Conservation (phyloP, 1,139 yeast species). For the Blastobotrys buckinghamii region DNA sequence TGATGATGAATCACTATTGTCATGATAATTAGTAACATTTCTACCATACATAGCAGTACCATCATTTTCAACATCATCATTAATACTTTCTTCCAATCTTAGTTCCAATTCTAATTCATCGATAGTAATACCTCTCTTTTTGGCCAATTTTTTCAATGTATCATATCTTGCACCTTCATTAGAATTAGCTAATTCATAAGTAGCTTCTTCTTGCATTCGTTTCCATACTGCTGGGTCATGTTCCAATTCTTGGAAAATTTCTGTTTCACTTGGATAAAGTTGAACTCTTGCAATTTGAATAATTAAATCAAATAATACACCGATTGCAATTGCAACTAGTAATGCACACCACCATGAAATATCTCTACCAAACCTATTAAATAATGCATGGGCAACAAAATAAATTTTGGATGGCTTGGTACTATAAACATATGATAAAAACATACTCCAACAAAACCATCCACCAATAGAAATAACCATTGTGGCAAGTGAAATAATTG, state of each 20-base stretch:
- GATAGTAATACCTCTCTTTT: constrained; percentile 5
- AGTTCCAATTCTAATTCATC: constrained; percentile 17
- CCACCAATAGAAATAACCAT: constrained; percentile 76
- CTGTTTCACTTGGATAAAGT: constrained; percentile 68
- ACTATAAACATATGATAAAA: constrained; percentile 64
- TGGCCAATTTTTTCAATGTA: constrained; percentile 3
- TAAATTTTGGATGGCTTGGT: constrained; percentile 56
- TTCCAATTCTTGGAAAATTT: constrained; percentile 71
- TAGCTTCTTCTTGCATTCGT: constrained; percentile 67
- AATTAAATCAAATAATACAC: constrained; percentile 60
- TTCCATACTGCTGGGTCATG: constrained; percentile 61
- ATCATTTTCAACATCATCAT: constrained; percentile 34
- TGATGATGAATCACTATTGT: neutral
- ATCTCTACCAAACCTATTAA: constrained; percentile 69
- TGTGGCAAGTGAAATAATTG: constrained; percentile 65
- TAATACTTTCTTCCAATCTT: constrained; percentile 36
- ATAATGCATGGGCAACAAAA: constrained; percentile 65
- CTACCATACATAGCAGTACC: constrained; percentile 2
- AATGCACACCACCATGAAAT: constrained; percentile 81
- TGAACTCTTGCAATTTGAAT: constrained; percentile 52
- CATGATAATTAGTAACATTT: neutral
- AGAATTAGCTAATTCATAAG: constrained; percentile 56
- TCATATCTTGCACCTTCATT: constrained; percentile 10
- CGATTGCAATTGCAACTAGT: constrained; percentile 45
- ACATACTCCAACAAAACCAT: constrained; percentile 79